Percentiles rank a stretch among this genome's conserved stretches.
These are phyloP conservation scores for Eutrema salsugineum DNA, from an alignment of 441 rosid genomes.

Conservation along the genomic window DNA sequence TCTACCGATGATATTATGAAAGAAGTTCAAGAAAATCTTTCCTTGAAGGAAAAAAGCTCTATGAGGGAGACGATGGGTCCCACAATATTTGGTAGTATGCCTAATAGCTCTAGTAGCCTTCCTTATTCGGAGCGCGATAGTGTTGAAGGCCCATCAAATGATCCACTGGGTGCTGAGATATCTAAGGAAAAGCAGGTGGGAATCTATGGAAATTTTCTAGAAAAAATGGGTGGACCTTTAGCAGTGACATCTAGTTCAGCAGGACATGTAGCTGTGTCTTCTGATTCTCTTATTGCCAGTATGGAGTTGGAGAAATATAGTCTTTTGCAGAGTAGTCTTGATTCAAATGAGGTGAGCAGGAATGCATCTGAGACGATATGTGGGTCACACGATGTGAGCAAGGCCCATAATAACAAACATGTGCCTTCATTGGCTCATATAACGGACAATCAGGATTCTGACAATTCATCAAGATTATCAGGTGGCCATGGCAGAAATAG, in stretches of 20 bases:
- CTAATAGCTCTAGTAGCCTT: slow-evolving; percentile 34
- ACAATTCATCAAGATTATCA: slow-evolving; percentile 36
- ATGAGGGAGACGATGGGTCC: slow-evolving; percentile 1
- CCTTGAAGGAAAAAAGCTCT: slow-evolving; percentile 39
- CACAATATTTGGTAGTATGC: slow-evolving; percentile 28
- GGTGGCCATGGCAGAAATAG: slow-evolving; percentile 34
- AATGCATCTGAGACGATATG: slow-evolving; percentile 36
- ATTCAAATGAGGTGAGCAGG: slow-evolving; percentile 35
- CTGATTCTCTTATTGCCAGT: slow-evolving; percentile 36
- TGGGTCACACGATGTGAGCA: slow-evolving; percentile 23
- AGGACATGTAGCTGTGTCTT: slow-evolving; percentile 42
- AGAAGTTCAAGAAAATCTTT: slow-evolving; percentile 38
- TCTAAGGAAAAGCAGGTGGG: slow-evolving; percentile 33
- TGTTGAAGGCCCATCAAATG: slow-evolving; percentile 42
- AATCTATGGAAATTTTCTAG: slow-evolving; percentile 25
- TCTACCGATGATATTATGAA: slow-evolving; percentile 33
- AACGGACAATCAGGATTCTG: slow-evolving; percentile 41
- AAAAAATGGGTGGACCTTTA: slow-evolving; percentile 27
- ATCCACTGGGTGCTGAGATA: slow-evolving; percentile 32
- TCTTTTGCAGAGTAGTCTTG: slow-evolving; percentile 39
- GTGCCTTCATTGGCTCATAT: slow-evolving; percentile 26
- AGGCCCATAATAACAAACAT: slow-evolving; percentile 30
- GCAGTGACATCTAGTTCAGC: slow-evolving; percentile 40
- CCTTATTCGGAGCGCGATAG: slow-evolving; percentile 35
- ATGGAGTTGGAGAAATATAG: slow-evolving; percentile 33